Base-by-base conservation (phyloP, 345 rosid species). In the Eucalyptus microcorys region DNA sequence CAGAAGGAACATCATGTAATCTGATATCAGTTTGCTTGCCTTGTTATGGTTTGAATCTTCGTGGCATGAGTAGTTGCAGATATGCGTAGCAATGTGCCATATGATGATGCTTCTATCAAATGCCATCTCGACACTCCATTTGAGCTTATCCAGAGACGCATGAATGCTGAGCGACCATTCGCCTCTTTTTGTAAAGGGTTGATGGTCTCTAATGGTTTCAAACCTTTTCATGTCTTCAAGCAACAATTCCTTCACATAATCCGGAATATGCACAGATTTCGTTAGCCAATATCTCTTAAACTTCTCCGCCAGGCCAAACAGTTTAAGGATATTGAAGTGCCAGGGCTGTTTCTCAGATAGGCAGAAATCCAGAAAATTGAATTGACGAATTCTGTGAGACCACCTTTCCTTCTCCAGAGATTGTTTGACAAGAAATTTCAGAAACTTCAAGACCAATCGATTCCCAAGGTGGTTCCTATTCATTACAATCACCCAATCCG, bases 41-140 rank as follows among this genome's bases (percentile, higher is more conserved):
- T 61, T 0, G 4, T 24, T 2, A 55, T 19, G 16, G 12, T 1
- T 11, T 10, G 12, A 2, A 7, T 14, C 2, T 87, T 16, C 37
- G 0, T 4, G 43, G 19, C 14, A 24, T 0, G 47, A 21, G 8
- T 47, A 2, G 76, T 48, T 27, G 79, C 90, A 90, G 7, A 90
- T 30, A n/a, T 71, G 14, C 26, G 92, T 90, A 7, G 91, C 92
- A 16, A 92, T 90, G 85, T 92, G 88, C 92, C 92, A 90, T 53
- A 89, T 48, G 40, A 88, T 86, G 37, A 92, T 81, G 85, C 91
- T 86, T 30, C 88, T 68, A 76, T 90, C 88, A 34, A 92, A 88
- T 48, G 89, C 86, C 40, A 83, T 22, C 32, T 88, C 83, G 14
- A 85, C 81, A 86, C 90, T 89, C 91, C 93, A 90, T 1, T n/a